Base-by-base conservation (phyloP, 2,329 filamentous ascomycete genomes). In the Gaeumannomyces sp. region DNA sequence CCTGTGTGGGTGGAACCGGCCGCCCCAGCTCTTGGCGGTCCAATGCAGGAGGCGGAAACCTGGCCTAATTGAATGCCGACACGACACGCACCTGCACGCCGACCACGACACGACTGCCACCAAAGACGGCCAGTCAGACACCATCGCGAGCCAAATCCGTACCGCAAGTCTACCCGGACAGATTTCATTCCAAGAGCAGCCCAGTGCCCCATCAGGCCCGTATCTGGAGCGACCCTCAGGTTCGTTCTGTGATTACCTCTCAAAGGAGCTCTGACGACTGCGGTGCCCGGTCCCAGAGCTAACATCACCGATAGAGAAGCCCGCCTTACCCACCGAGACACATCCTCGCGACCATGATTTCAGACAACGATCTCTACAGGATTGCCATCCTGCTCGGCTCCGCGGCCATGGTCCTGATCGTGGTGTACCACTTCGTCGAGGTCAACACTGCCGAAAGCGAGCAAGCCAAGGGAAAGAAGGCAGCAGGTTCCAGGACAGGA, bases 381-480 rank as follows among this genome's bases (percentile, higher is more conserved):
- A 86, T 99, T 35, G 93, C 95, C 76, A 88, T 98, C 76, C 94
- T 97, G 76, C 90, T 99, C 66, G 95, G 95, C 80, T 90, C 88
- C 64, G 85, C 89, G 57, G 88, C 94, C 68, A 94, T 98, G 91
- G 82, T 97, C 59, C 84, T 99, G 67, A 97, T 98, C 70, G 88
- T 99, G 35, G 79, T 96, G 33, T 98, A 99, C 79, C 93, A 98
- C 78, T 98, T 96, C 80, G 88, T 99, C 72, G 94, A 98, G 76
- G 86, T 97, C 80, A 98, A 99, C 74, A 86, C 92, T n/a, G 82
- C 71, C 65, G 74, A 77, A 25, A 53, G 45, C 60, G 68, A 73
- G 61, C 73, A 74, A 66, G 69, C 67, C 57, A 69, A 25, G 50
- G 69, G 25, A n/a, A 58, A 58, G 59, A 68, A 66, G 45, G n/a